phyloP scores from a whole-genome alignment of 2,329 filamentous ascomycete species.

The Claviceps sp. region DNA sequence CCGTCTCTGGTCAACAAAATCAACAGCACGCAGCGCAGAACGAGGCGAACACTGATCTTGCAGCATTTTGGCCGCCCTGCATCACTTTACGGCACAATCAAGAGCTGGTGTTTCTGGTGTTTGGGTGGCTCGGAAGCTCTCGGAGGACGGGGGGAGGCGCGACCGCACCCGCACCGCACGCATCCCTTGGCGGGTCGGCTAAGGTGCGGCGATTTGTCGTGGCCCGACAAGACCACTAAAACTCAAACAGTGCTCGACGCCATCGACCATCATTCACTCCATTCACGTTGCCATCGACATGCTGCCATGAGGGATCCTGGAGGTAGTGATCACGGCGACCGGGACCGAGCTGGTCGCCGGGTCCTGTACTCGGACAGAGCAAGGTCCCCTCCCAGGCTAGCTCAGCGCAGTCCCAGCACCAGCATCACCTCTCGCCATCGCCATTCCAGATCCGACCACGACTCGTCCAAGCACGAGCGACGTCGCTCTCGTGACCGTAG shows the following conservation, averaged over 20 bases:
- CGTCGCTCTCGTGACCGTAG: slow-evolving; percentile 25
- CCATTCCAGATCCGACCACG: slow-evolving; percentile 19
- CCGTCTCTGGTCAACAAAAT: no score
- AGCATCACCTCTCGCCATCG: slow-evolving; percentile 18
- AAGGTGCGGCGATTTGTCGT: slow-evolving; percentile 26
- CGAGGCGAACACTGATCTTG: not conserved
- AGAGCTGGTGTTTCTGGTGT: not conserved
- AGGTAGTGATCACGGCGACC: slow-evolving; percentile 23
- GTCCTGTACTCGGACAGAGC: slow-evolving; percentile 18
- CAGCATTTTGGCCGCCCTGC: not conserved
- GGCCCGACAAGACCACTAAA: slow-evolving; percentile 20
- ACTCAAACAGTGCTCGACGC: slow-evolving; percentile 20
- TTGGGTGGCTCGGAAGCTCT: not conserved
- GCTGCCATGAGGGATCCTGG: slow-evolving; percentile 28
- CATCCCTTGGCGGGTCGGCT: slow-evolving; percentile 16
- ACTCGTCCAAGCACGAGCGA: slow-evolving; percentile 19
- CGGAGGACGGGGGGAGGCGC: not conserved
- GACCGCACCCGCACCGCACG: not conserved
- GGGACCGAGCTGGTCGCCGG: slow-evolving; percentile 23
- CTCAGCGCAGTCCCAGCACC: slow-evolving; percentile 17
- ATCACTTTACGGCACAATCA: not conserved
- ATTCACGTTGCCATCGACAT: slow-evolving; percentile 24
- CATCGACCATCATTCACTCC: slow-evolving; percentile 18
- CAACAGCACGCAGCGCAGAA: not conserved
- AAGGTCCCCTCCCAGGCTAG: slow-evolving; percentile 19